Evolutionary conservation across 164 flowering plant species (phyloP).

Genomic region (Aristolochia contorta): DNA sequence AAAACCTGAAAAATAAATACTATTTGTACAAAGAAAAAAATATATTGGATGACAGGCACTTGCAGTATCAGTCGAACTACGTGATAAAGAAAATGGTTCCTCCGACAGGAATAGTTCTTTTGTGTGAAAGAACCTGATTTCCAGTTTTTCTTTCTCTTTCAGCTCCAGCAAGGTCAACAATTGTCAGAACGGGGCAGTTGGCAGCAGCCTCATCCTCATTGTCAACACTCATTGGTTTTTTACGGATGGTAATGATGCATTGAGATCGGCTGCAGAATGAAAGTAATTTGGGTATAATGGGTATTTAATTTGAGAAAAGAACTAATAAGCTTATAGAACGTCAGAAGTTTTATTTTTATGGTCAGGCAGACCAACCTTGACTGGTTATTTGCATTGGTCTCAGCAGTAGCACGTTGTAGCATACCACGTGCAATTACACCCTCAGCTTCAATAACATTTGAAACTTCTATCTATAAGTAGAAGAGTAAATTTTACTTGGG

Average conservation of each 20-base stretch:
- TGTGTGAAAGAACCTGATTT: conserved; percentile 49
- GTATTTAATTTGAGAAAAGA: not conserved
- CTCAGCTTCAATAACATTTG: conserved; percentile 50
- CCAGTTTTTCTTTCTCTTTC: conserved; percentile 86
- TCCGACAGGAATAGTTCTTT: too few relatives aligned
- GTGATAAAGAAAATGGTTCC: not conserved
- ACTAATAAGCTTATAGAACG: not conserved
- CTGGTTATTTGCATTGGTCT: conserved; percentile 65
- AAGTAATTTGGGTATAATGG: not conserved
- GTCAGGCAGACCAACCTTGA: conserved; percentile 45
- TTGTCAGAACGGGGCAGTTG: conserved; percentile 41
- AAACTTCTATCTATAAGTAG: conserved; percentile 32
- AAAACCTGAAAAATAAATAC: too few relatives aligned
- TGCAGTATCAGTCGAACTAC: not conserved
- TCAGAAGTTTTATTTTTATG: too few relatives aligned
- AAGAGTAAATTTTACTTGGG: not conserved
- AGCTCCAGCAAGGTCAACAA: conserved; percentile 91
- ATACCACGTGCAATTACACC: conserved; percentile 50
- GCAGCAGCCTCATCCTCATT: conserved; percentile 18
- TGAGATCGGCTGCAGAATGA: conserved; percentile 71
- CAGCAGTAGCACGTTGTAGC: conserved; percentile 70
- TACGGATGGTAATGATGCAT: conserved; percentile 66
- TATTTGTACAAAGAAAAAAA: not conserved
- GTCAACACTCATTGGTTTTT: conserved; percentile 9
- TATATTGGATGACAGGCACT: not conserved